phyloP scores from a whole-genome alignment of 2,329 filamentous ascomycete genomes.

The Fusarium mundagurra region DNA sequence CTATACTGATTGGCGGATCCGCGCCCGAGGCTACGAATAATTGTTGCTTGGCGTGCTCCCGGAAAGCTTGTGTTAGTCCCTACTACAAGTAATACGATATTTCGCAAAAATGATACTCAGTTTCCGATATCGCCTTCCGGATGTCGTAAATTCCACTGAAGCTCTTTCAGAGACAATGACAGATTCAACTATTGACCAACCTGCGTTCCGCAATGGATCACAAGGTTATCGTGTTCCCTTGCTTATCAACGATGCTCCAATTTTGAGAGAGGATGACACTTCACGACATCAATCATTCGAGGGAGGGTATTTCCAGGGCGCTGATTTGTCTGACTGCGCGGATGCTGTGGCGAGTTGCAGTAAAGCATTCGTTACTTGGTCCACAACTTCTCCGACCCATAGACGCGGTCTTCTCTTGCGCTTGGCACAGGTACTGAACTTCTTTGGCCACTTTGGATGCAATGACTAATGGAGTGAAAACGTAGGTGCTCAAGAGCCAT shows the following conservation, averaged over 20 bases:
- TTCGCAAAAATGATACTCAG: background rate
- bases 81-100: background rate
- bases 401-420: background rate
- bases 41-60: background rate
- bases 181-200: background rate
- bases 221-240: background rate
- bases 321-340: background rate
- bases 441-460: rapidly evolving
- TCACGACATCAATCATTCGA: background rate
- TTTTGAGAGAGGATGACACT: background rate
- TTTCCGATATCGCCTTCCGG: background rate
- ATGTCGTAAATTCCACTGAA: background rate
- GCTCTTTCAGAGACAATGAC: background rate
- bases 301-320: background rate
- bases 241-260: background rate
- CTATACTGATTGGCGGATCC: background rate
- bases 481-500: background rate
- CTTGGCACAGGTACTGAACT: background rate
- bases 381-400: background rate
- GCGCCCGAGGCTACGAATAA: background rate
- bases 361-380: background rate
- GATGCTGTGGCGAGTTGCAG: background rate
- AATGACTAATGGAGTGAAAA: background rate
- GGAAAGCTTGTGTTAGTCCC: background rate
- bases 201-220: background rate